These are phyloP conservation scores for Juncus inflexus DNA, from an alignment of 176 grass and related monocot genomes.

Conservation along the genomic window DNA sequence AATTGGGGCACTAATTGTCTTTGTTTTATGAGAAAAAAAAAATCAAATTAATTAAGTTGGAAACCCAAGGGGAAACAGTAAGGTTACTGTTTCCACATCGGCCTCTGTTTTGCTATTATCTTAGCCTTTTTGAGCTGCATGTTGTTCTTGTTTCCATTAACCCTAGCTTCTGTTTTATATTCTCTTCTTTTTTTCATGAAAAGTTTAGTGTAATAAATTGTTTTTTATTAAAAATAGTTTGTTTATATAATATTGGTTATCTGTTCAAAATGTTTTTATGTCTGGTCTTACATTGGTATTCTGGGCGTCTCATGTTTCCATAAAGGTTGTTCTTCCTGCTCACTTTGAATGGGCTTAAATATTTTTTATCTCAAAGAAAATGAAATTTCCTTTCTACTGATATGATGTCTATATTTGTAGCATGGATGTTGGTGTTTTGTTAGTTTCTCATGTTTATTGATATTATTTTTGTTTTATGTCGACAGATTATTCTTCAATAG, in stretches of 20 bases:
- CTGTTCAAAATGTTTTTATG: constrained; percentile 2
- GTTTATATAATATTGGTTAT: not conserved
- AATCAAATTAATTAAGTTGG: not conserved
- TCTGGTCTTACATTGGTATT: constrained; percentile 26
- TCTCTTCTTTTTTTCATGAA: not conserved
- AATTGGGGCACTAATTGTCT: constrained; percentile 15
- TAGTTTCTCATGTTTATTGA: too few relatives aligned
- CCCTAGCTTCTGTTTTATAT: constrained; percentile 12
- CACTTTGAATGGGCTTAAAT: constrained; percentile 22
- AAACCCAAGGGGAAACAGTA: constrained; percentile 8
- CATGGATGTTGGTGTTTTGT: too few relatives aligned
- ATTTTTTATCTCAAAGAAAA: too few relatives aligned
- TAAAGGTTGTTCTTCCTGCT: constrained; percentile 13
- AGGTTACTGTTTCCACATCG: constrained; percentile 20
- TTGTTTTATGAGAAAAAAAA: not conserved
- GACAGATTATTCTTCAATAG: too few relatives aligned
- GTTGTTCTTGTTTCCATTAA: constrained; percentile 24
- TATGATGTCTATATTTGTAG: too few relatives aligned
- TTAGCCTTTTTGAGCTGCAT: not conserved
- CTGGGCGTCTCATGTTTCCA: constrained; percentile 15
- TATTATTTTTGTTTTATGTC: too few relatives aligned
- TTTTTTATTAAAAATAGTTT: too few relatives aligned
- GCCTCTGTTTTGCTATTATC: not conserved
- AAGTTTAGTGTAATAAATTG: not conserved
- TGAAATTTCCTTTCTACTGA: too few relatives aligned